Evolutionary conservation across 2,329 filamentous ascomycete genomes (phyloP).

Genomic region (Apiospora rasikravindrae): DNA sequence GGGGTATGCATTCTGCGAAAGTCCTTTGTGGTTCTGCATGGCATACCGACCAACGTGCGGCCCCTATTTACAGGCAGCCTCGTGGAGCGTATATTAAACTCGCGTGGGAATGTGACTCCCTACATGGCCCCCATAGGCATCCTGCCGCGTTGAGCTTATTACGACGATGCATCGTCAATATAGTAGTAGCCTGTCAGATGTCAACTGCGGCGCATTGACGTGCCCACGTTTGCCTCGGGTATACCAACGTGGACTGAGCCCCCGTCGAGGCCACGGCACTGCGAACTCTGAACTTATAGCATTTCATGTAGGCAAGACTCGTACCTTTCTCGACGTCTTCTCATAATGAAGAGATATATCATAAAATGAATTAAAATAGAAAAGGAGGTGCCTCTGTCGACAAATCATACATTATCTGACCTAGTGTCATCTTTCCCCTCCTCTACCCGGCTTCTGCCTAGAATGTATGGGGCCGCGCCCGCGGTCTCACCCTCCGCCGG

Average conservation of each 20-base stretch:
- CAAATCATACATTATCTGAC: neutral
- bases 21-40: neutral
- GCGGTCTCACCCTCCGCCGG: neutral
- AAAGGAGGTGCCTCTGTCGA: neutral
- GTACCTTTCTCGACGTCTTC: neutral
- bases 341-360: neutral
- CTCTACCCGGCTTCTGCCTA: conserved; percentile 4
- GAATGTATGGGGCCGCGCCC: conserved; percentile 8
- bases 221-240: neutral
- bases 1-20: neutral
- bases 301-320: neutral
- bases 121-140: neutral
- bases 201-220: neutral
- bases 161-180: neutral
- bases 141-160: neutral
- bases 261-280: neutral
- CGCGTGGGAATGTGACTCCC: neutral
- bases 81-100: neutral
- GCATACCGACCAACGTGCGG: neutral
- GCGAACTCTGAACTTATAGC: neutral
- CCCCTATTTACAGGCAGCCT: neutral
- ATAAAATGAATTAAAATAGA: neutral
- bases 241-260: neutral
- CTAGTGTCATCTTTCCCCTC: conserved; percentile 3
- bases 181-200: neutral